phyloP scores from a whole-genome alignment of 306 rosid species.

The Luffa acutangula region DNA sequence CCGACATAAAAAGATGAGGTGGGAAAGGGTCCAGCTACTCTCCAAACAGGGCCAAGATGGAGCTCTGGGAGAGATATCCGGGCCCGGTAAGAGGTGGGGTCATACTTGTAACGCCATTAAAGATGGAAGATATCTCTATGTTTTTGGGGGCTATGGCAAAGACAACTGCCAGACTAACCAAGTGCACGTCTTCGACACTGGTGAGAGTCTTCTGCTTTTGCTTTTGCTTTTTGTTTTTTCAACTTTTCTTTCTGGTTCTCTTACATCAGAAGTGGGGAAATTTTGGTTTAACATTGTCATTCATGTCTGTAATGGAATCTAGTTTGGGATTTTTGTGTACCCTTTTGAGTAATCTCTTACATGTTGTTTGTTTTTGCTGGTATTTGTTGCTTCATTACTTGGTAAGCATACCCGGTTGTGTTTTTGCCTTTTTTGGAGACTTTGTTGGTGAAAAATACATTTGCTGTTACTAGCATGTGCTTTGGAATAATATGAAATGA shows the following conservation, averaged over 20 bases:
- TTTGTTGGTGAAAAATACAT: neutral
- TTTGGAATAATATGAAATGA: neutral
- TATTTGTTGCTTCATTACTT: neutral
- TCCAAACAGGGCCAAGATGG: constrained; percentile 34
- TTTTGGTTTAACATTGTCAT: constrained; percentile 20
- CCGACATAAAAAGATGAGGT: constrained; percentile 54
- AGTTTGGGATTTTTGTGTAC: neutral
- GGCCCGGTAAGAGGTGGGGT: constrained; percentile 99
- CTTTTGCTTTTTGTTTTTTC: neutral
- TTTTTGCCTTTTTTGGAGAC: neutral
- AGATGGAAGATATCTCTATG: constrained; percentile 76
- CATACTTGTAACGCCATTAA: constrained; percentile 93
- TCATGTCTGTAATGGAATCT: constrained; percentile 3
- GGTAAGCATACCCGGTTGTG: neutral
- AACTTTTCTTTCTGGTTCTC: neutral
- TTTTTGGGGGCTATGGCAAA: constrained; percentile 91
- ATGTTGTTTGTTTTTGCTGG: neutral
- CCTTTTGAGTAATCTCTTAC: constrained; percentile 3
- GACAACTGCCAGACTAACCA: constrained; percentile 94
- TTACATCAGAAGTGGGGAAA: neutral
- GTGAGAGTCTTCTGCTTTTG: constrained; percentile 18
- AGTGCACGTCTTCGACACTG: constrained; percentile 84
- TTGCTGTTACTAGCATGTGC: neutral
- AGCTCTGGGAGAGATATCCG: constrained; percentile 28
- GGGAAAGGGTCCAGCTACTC: constrained; percentile 62